Evolutionary conservation across 1,284 basidiomycete genomes (phyloP), one percentile per base, ranked within the genome.

Genomic region (Kalmanozyma brasiliensis): DNA sequence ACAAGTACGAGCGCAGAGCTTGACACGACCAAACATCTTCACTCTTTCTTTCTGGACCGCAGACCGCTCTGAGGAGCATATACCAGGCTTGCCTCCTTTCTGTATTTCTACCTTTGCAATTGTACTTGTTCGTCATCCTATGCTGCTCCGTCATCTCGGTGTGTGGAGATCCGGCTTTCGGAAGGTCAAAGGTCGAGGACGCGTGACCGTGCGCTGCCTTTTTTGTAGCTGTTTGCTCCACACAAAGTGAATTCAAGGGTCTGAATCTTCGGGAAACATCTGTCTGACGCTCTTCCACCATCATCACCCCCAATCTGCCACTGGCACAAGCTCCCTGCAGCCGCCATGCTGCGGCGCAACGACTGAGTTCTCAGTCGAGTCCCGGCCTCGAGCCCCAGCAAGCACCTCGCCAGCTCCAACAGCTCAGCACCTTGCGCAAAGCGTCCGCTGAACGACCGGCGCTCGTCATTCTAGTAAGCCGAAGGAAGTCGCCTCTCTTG

Each of bases 81-180:
- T 61, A 61, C 52, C 58, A 26, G 35, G 58, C 41, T 55, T 49
- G 51, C 24, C 14, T 19, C 32, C 9, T 36, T 9, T 36, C 32
- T 61, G 58, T 63, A 63, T 52, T 63, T 57, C 52, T 63, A 63
- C 20, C n/a, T 23, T 34, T 17, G 20, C 16, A 30, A 22, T 23
- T 14, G 26, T 29, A 29, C 22, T 33, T 43, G 40, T 29, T 29
- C 26, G 26, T 11, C 26, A 11, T 29, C 26, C 26, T 11, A 29
- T 29, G 26, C 26, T 29, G 11, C n/a, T n/a, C n/a, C n/a, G n/a
- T n/a, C n/a, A n/a, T n/a, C n/a, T n/a, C n/a, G 7, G 26, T 29
- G 26, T 7, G 26, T 7, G 11, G 26, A 29, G 26, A 29, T 11
- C 11, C 26, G 26, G 26, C 26, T 29, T 29, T 29, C 26, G 26